Base-by-base conservation (phyloP, 331 rosid species). In the Dryas integrifolia region DNA sequence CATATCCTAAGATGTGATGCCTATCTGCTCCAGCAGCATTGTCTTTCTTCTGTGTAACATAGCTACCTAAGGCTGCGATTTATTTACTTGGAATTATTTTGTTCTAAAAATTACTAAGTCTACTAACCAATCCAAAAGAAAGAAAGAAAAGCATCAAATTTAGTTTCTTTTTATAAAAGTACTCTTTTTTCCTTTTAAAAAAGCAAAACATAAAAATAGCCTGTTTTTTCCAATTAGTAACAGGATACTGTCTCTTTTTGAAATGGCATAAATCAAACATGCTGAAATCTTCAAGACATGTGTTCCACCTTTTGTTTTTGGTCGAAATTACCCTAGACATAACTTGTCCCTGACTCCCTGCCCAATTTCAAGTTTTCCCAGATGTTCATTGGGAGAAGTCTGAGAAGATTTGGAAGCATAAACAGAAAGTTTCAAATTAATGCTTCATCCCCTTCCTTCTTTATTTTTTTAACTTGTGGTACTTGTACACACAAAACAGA, bases 201-300 rank as follows among this genome's bases (percentile, higher is more conserved):
- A 50, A 13, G 15, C 55, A 5, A 50, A 13, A 4, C 0, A 62
- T 14, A 50, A 38, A 4, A 2, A 62, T 14, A 53, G 50, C 51
- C 73, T 26, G n/a, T 69, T 30, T 10, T 69, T 15, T 51, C 30
- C 38, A 59, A 38, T 21, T 26, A 49, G 43, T 45, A 58, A 57
- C 67, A 44, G 40, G 57, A 59, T 48, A 48, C 16, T 15, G 9
- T 40, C 39, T n/a, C 63, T 41, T 69, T 69, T 1, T 38, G 12
- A 40, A 69, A 11, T 53, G 8, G 63, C 63, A 69, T 40, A 55
- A 40, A 69, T 47, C 14, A 69, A 69, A 69, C 74, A 53, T 69
- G 64, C 74, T 40, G 51, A 53, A 55, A 55, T 69, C 5, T 55
- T 55, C 0, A 12, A 12, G 64, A 55, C 64, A 3, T 8, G 61